Evolutionary conservation across 495 filamentous ascomycete species (phyloP).

Genomic region (Xylaria curta): DNA sequence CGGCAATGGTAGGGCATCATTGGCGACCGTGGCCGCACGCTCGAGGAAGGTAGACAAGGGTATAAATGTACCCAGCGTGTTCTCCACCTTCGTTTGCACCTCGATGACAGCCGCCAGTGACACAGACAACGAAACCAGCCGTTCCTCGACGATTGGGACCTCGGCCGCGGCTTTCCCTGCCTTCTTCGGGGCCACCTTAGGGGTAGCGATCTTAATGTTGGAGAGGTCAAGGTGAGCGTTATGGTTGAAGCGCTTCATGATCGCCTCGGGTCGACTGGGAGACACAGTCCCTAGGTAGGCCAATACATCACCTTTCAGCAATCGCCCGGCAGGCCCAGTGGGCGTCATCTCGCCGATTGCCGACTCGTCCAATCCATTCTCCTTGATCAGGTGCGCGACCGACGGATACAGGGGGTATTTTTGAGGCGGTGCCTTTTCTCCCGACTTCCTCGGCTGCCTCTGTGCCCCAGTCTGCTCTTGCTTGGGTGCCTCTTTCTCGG

Average conservation of each 20-base stretch:
- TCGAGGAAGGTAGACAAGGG: constrained; percentile 87
- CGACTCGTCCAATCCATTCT: constrained; percentile 72
- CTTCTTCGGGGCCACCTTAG: constrained; percentile 60
- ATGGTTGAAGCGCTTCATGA: constrained; percentile 72
- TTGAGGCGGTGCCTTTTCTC: constrained; percentile 49
- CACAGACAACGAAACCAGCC: constrained; percentile 70
- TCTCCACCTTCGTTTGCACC: constrained; percentile 78
- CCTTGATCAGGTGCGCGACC: constrained; percentile 78
- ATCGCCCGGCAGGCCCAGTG: constrained; percentile 84
- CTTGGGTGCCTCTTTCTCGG: constrained; percentile 37
- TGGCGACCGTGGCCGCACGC: constrained; percentile 82
- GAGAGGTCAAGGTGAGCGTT: constrained; percentile 86
- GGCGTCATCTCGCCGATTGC: constrained; percentile 81
- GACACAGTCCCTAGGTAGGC: constrained; percentile 83
- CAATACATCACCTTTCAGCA: constrained; percentile 95
- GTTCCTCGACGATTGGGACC: constrained; percentile 52
- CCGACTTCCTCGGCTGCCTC: constrained; percentile 35
- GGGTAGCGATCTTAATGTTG: constrained; percentile 83
- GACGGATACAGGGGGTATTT: constrained; percentile 86
- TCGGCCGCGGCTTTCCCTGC: constrained; percentile 45
- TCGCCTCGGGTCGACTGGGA: constrained; percentile 69
- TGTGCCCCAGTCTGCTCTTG: constrained; percentile 29
- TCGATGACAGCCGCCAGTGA: constrained; percentile 78
- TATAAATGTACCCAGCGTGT: constrained; percentile 74
- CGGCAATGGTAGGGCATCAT: constrained; percentile 78